Base-by-base conservation (phyloP, 2,329 filamentous ascomycete genomes). In the Lachnellula suecica region DNA sequence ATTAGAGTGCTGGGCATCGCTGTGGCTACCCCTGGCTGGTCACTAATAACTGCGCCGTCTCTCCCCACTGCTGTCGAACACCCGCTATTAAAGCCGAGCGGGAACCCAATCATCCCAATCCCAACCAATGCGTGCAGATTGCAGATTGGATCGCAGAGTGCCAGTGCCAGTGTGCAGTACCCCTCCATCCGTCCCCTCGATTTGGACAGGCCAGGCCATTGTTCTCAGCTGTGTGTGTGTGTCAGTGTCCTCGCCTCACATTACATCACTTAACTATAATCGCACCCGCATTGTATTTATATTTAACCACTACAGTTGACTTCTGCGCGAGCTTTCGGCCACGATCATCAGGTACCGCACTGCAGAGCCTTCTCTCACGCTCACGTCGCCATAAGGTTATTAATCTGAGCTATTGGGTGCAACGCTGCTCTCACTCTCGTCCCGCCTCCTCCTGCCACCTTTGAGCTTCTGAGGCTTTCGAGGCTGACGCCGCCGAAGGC, bases 381-480 rank as follows among this genome's bases (percentile, higher is more conserved):
- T 20, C 19, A 42, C 38, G 20, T 42, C 38, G 38, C 38, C 38
- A 42, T 42, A 42, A 42, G 38, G 38, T 42, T 42, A 42, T 42
- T n/a, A 4, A 15, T 24, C n/a, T 23, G 38, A 19, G 20, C n/a
- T 42, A 20, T 13, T 13, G 20, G 20, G 19, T 23, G 17, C 11
- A 6, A 24, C 20, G 20, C 35, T 17, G n/a, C n/a, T 20, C 17
- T 20, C 35, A 24, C 17, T 23, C 20, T 24, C 4, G 9, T 13
- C 20, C 17, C 38, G 10, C 10, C 3, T 9, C 19, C 7, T 15
- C 19, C 20, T 23, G 19, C 7, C 20, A 9, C 9, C 11, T 23
- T 24, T 23, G 19, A 24, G 19, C 20, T 15, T 31, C 29, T 15
- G 29, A 8, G 29, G n/a, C n/a, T n/a, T n/a, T n/a, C n/a, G n/a